Conservation (phyloP, 2,329 filamentous ascomycete species). For the Scortechinia acanthostroma region DNA sequence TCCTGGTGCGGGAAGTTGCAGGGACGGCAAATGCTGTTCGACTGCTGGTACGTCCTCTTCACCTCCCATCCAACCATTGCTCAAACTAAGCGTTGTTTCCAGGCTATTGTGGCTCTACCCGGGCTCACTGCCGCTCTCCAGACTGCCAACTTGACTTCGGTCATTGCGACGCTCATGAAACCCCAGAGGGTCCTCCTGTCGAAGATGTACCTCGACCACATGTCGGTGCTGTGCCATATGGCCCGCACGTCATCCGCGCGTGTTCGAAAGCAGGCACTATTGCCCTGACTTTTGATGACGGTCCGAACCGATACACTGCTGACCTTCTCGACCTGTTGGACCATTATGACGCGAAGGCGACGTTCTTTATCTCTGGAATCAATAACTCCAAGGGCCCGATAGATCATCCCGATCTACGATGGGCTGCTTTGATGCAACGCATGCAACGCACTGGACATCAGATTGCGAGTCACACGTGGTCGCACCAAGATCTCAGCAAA, state of each 20-base stretch:
- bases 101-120: not conserved
- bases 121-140: constrained; percentile 43
- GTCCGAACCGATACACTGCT: constrained; percentile 51
- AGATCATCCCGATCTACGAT: constrained; percentile 35
- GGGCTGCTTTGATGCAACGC: constrained; percentile 40
- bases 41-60: not conserved
- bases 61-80: not conserved
- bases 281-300: constrained; percentile 63
- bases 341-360: constrained; percentile 53
- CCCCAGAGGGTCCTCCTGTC: constrained; percentile 45
- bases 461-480: constrained; percentile 50
- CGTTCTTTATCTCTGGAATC: constrained; percentile 59
- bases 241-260: constrained; percentile 44
- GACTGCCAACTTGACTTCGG: constrained; percentile 55
- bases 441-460: constrained; percentile 49
- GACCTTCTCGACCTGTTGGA: constrained; percentile 55
- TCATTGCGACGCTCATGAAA: constrained; percentile 51
- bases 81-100: not conserved
- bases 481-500: constrained; percentile 36
- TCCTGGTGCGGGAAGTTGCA: not conserved
- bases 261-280: constrained; percentile 50
- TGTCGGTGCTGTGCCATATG: constrained; percentile 45
- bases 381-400: constrained; percentile 48
- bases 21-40: not conserved
- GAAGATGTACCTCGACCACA: constrained; percentile 39